These are phyloP conservation scores for Fusarium zealandicum DNA, from an alignment of 2,329 filamentous ascomycete genomes.

Conservation along the genomic window DNA sequence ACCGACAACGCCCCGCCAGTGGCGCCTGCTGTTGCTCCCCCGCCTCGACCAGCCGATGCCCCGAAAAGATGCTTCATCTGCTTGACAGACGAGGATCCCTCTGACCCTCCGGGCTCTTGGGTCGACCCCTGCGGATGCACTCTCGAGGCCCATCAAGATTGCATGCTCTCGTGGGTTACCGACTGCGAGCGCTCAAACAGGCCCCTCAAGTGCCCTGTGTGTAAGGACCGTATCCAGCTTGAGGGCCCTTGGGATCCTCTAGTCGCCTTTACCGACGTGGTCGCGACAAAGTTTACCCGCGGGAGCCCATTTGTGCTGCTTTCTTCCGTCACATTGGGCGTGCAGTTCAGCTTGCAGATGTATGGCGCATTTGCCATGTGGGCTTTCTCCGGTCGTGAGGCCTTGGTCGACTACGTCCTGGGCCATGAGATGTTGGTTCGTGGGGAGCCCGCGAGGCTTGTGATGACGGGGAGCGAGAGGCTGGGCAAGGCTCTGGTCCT, in stretches of 20 bases:
- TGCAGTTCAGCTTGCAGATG: conserved; percentile 59
- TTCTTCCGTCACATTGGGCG: conserved; percentile 60
- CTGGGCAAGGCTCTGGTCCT: conserved; percentile 48
- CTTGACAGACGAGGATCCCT: conserved; percentile 62
- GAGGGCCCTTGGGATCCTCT: conserved; percentile 76
- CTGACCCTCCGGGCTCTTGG: conserved; percentile 66
- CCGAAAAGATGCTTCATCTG: conserved; percentile 68
- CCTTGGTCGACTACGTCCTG: conserved; percentile 52
- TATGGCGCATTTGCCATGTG: conserved; percentile 61
- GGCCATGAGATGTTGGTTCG: conserved; percentile 44
- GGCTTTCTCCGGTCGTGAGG: conserved; percentile 59
- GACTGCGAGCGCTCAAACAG: conserved; percentile 75
- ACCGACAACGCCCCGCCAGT: conserved; percentile 6
- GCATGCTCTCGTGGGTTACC: conserved; percentile 91
- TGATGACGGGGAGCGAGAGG: conserved; percentile 41
- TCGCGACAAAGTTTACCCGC: conserved; percentile 64
- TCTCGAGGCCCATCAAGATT: conserved; percentile 87
- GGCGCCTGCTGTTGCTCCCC: not conserved
- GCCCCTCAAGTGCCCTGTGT: conserved; percentile 84
- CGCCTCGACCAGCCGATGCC: conserved; percentile 31
- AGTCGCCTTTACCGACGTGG: conserved; percentile 68
- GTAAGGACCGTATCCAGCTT: conserved; percentile 81
- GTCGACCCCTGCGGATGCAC: conserved; percentile 90
- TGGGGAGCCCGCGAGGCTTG: conserved; percentile 32
- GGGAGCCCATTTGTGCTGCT: conserved; percentile 69